Conservation (phyloP, 352 stramenopile genomes). For the Aphanomyces astaci region DNA sequence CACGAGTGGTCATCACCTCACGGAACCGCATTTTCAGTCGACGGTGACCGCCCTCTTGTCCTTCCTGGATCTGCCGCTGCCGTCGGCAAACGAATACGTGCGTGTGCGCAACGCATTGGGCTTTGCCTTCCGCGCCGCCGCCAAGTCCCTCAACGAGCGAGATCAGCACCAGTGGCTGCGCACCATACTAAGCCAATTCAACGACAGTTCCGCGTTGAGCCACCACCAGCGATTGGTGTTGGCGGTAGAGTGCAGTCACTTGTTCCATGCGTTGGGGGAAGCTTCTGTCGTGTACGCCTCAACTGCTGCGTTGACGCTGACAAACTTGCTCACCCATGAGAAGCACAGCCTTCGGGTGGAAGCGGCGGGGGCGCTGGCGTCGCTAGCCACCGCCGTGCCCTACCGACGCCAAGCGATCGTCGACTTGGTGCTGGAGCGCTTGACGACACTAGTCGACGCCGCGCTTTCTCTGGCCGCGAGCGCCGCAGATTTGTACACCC, state of each 20-base stretch:
- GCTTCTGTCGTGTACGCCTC: conserved; percentile 40
- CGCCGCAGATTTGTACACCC: conserved; percentile 39
- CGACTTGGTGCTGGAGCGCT: conserved; percentile 32
- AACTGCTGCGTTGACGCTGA: conserved; percentile 34
- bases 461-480: not conserved
- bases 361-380: conserved; percentile 50
- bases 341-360: conserved; percentile 74
- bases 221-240: conserved; percentile 61
- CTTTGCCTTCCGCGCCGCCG: conserved; percentile 64
- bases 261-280: conserved; percentile 63
- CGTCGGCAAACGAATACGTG: conserved; percentile 50
- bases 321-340: conserved; percentile 45
- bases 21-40: conserved; percentile 53
- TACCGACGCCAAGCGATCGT: conserved; percentile 53
- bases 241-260: conserved; percentile 55
- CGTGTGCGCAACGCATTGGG: conserved; percentile 70
- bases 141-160: conserved; percentile 49
- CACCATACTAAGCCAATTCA: conserved; percentile 47
- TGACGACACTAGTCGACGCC: conserved; percentile 38
- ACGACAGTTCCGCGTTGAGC: conserved; percentile 36
- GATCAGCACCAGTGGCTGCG: conserved; percentile 47
- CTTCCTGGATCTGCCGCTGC: conserved; percentile 68
- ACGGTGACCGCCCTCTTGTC: conserved; percentile 53
- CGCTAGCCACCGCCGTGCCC: conserved; percentile 53
- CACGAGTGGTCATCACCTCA: conserved; percentile 43